Conservation (phyloP, 192 early-diverging fungal species). For the Rhizophagus clarus region DNA sequence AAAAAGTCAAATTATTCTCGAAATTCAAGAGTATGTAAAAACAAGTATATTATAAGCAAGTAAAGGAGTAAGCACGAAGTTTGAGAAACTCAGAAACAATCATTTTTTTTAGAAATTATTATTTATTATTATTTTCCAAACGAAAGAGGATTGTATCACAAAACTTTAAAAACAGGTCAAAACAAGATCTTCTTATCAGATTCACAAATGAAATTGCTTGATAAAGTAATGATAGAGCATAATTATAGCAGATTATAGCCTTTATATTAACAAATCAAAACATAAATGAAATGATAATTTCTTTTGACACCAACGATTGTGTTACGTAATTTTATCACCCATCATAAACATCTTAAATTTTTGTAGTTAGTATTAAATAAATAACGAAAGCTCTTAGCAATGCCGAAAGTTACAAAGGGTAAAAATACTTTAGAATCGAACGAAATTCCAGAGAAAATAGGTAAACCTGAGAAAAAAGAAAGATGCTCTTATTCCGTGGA, state of each 20-base stretch:
- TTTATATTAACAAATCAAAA: no score
- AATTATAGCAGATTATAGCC: no score
- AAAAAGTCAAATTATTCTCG: background rate
- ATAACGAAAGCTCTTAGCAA: background rate
- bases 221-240: background rate
- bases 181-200: background rate
- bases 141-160: background rate
- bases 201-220: background rate
- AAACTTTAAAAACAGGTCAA: background rate
- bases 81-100: background rate
- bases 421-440: background rate
- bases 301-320: no score
- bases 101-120: background rate
- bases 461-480: background rate
- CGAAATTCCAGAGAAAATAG: background rate
- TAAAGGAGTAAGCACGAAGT: background rate
- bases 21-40: background rate
- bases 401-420: background rate
- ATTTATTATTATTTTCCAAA: background rate
- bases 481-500: slow-evolving; percentile 8
- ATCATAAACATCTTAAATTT: no score
- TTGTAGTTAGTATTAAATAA: no score
- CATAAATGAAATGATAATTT: no score
- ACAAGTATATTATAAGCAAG: background rate
- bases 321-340: no score